Evolutionary conservation across 2,329 filamentous ascomycete genomes (phyloP).

Genomic region (Colletotrichum destructivum): DNA sequence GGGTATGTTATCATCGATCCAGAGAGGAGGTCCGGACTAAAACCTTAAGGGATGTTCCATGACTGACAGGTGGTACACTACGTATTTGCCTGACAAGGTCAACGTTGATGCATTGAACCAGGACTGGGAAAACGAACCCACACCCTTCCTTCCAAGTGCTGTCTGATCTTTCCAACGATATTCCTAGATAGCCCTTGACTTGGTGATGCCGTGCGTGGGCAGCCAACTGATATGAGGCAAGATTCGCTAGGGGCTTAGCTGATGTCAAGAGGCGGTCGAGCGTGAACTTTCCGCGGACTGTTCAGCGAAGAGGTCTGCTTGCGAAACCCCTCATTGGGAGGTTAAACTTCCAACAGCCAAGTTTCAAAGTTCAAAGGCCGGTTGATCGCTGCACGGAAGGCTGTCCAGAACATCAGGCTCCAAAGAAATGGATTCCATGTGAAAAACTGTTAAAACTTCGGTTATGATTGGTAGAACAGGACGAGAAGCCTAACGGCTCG

Average conservation of each 20-base stretch:
- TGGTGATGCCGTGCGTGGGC: constrained; percentile 5
- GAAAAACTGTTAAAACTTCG: background rate
- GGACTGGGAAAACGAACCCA: constrained; percentile 18
- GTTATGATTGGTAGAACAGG: constrained; percentile 11
- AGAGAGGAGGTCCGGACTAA: background rate
- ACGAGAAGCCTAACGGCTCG: constrained; percentile 12
- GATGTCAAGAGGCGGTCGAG: constrained; percentile 3
- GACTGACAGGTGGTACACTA: constrained; percentile 30
- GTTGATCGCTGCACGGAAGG: constrained; percentile 32
- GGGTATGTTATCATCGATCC: constrained; percentile 27
- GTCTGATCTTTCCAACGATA: constrained; percentile 40
- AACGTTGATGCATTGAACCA: constrained; percentile 28
- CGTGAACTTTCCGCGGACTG: constrained; percentile 10
- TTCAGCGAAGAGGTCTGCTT: constrained; percentile 13
- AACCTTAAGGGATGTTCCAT: constrained; percentile 32
- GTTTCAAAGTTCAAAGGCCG: constrained; percentile 34
- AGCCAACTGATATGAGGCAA: constrained; percentile 11
- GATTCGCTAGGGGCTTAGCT: constrained; percentile 10
- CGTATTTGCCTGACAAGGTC: constrained; percentile 21
- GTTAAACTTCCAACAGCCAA: constrained; percentile 38
- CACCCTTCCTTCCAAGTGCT: constrained; percentile 19
- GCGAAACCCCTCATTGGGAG: constrained; percentile 21
- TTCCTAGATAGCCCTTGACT: constrained; percentile 7
- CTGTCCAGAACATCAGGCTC: constrained; percentile 29
- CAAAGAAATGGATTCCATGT: constrained; percentile 18